These are phyloP conservation scores for Coemansia aciculifera DNA, from an alignment of 192 early-diverging fungal species.

Conservation along the genomic window DNA sequence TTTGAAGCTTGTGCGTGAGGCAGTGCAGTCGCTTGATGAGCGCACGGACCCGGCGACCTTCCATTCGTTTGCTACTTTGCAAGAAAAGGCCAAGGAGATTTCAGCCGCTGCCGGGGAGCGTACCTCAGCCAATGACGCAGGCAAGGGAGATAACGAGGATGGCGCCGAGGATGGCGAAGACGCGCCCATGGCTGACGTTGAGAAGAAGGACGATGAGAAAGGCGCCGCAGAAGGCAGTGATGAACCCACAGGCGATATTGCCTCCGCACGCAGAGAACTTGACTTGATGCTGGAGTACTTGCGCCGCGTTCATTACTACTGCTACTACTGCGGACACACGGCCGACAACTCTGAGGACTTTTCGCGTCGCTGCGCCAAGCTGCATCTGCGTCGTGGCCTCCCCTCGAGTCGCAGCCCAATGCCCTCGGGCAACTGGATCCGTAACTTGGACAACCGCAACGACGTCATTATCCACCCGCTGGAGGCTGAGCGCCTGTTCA, in stretches of 20 bases:
- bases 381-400: conserved; percentile 58
- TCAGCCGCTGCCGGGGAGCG: conserved; percentile 34
- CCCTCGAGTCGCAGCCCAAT: conserved; percentile 26
- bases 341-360: conserved; percentile 84
- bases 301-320: conserved; percentile 87
- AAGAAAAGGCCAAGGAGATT: conserved; percentile 38
- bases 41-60: conserved; percentile 37
- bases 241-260: conserved; percentile 21
- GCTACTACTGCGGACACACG: conserved; percentile 92
- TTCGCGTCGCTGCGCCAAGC: conserved; percentile 68
- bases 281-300: conserved; percentile 87
- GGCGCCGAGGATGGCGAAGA: conserved; percentile 19
- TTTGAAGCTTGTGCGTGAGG: conserved; percentile 62
- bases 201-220: conserved; percentile 17
- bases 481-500: conserved; percentile 48
- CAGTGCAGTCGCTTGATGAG: conserved; percentile 44
- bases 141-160: conserved; percentile 12
- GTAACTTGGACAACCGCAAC: conserved; percentile 54
- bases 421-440: conserved; percentile 51
- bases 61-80: conserved; percentile 33
- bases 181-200: conserved; percentile 24
- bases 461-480: conserved; percentile 58
- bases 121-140: conserved; percentile 27
- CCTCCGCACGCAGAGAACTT: conserved; percentile 50
- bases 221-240: conserved; percentile 6